Base-by-base conservation (phyloP, 2,329 filamentous ascomycete species). In the Bipolaris gigantea region DNA sequence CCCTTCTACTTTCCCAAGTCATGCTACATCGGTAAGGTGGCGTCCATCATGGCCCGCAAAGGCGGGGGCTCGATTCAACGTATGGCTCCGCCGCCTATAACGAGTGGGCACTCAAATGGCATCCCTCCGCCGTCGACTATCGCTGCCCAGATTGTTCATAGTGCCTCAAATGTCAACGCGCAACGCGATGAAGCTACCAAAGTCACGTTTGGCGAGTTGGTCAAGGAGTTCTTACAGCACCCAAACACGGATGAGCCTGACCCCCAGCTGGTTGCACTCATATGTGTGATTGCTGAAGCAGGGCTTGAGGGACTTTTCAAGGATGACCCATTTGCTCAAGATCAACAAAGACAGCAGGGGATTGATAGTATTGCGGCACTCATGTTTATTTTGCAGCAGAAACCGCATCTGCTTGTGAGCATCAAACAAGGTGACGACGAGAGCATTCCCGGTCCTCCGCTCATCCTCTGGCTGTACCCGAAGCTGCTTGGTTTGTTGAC, bases 71-170 rank as follows among this genome's bases (percentile, higher is more conserved):
- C 69, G 42, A 67, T 63, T 32, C 71, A 72, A 49, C 66, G 66
- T 50, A 67, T 59, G 54, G 60, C 59, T 36, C 61, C 60, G 36
- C 67, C 61, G 16, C 53, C 57, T 33, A 43, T 48, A 34, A 50
- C 55, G 33, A 70, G 66, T 55, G 68, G 61, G 38, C 40, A 56
- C 40, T 18, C 52, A 2, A 66, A 63, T 32, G 60, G 56, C 25
- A 49, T 58, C 35, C 69, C 69, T 25, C 79, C 78, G 35, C 89
- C 91, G 11, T 96, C 92, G 15, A 95, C 92, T 9, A 82, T 96
- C 66, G 91, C 92, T 48, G 90, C 90, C 11, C 90, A 95, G 73
- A 86, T 97, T 53, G 90, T 94, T 60, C 87, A 90, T 70, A 90
- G 90, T 71, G 86, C 92, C 58, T 85, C 88, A 39, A 83, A 88